A percentile compares a stretch with the other conserved stretches of the same genome.
Conservation (phyloP, 306 rosid species). For the Inga laurina region DNA sequence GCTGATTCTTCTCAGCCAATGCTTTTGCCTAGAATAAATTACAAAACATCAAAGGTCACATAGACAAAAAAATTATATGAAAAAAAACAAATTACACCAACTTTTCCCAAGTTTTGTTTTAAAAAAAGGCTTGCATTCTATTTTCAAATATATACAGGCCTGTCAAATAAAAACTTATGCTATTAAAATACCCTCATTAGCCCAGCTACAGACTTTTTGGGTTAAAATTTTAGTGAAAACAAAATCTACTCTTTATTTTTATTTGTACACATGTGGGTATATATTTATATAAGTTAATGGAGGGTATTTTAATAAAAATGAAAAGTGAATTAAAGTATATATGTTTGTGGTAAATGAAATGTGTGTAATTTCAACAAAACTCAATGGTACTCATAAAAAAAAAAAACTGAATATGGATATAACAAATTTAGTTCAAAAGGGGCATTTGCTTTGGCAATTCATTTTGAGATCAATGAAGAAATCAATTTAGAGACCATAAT, state of each 20-base stretch:
- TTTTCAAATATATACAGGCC: not conserved
- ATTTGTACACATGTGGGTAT: not conserved
- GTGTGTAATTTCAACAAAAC: not conserved
- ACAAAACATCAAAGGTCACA: constrained; percentile 31
- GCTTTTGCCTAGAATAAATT: constrained; percentile 68
- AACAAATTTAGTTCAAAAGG: not conserved
- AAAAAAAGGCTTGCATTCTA: not conserved
- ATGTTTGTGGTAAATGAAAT: not conserved
- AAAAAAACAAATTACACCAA: not conserved
- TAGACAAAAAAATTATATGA: constrained; percentile 18
- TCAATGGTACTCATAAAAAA: not conserved
- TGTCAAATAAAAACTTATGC: not conserved
- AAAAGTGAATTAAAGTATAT: not conserved
- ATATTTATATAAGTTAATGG: not conserved
- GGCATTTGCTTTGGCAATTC: constrained; percentile 8
- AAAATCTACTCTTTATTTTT: not conserved
- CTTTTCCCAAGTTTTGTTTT: not conserved
- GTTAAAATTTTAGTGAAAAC: not conserved
- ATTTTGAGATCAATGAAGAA: constrained; percentile 21
- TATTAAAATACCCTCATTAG: not conserved
- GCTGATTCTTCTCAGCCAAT: constrained; percentile 91
- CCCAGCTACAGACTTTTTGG: not conserved
- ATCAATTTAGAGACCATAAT: constrained; percentile 24
- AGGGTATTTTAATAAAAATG: not conserved
- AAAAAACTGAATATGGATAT: not conserved